Base-by-base conservation (phyloP, 345 rosid genomes). In the Noccaea caerulescens region DNA sequence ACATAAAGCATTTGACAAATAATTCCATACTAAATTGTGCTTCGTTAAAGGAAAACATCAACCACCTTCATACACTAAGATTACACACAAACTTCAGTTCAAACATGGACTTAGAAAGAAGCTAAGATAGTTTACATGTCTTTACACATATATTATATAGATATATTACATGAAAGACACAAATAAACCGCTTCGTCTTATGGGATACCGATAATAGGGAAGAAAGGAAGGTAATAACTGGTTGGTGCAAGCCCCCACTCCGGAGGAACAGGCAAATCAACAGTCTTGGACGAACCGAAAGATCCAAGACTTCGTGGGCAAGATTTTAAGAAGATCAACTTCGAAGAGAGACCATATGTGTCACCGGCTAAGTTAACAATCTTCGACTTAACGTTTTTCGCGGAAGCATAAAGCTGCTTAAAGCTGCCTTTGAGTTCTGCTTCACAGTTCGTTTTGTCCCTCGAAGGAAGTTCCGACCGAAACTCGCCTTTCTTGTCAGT, bases 231-330 rank as follows among this genome's bases (percentile, higher is more conserved):
- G 27, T 93, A 93, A 42, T 82, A 88, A 81, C 98, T 93, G 3
- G 96, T 76, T 8, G 97, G 98, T 30, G 98, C 92, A 10, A 93
- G 74, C 2, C 98, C 98, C 98, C 98, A 93, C 56, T 86, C 93
- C 2, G 23, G 67, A 3, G 98, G 98, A 10, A 92, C 67, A 8
- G 98, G 98, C 60, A 93, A 60, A 73, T 93, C 85, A 34, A 88
- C 2, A 10, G 96, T 90, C 87, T 84, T 87, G 11, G 97, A 85
- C 10, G 89, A 82, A 16, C 78, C 83, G 18, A 80, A 38, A 8
- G 77, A 66, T 8, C 76, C 58, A 13, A 67, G 58, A 37, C 46
- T 72, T 60, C 72, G 59, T 51, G 84, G 82, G 20, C 84, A 81
- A 45, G 88, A 69, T 8, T 79, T 79, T 71, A 80, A 86, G 82